Evolutionary conservation across 768 basidiomycete species (phyloP), one percentile per base, ranked within the genome.

Genomic region (Rhodotorula babjevae): DNA sequence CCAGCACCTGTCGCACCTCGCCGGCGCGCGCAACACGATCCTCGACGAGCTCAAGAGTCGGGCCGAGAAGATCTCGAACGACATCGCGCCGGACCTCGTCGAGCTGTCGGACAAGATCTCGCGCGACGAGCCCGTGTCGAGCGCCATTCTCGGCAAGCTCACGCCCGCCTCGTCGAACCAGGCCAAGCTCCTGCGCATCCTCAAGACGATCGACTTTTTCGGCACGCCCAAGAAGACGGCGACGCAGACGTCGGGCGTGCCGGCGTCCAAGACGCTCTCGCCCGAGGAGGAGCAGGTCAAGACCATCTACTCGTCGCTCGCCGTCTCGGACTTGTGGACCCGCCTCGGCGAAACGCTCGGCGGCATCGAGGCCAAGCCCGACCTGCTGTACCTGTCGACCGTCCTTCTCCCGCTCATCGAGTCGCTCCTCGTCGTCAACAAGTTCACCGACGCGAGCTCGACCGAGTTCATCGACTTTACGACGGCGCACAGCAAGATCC

Each of bases 331-430:
- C 14, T 84, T 98, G 36, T 99, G 96, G 96, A 85, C 87, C 61
- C 86, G 89, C 50, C 85, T 99, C 8, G 90, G 94, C n/a, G 89
- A 91, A 73, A 95, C 94, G 78, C 84, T 99, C 53, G 86, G 87
- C 5, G 83, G 89, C 65, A 88, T 98, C 70, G 91, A 92, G 78
- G 87, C 89, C 73, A 87, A 88, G 69, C 83, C 89, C 0, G 88
- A 90, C 73, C 87, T 88, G 56, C 90, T 91, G 68, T 90, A 96
- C 79, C 87, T 95, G 61, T 92, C 92, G 9, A 94, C 91, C 3
- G 92, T 97, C 23, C 84, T 99, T 4, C 84, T 99, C 46, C 96
- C 96, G 19, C 84, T 97, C 60, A 96, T 99, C 71, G 96, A 99
- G 81, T 87, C 94, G 3, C 83, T 99, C 33, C 23, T 65, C 62